These are phyloP conservation scores for Arthrobotrys conoides DNA, from an alignment of 2,329 filamentous ascomycete species.

Conservation along the genomic window DNA sequence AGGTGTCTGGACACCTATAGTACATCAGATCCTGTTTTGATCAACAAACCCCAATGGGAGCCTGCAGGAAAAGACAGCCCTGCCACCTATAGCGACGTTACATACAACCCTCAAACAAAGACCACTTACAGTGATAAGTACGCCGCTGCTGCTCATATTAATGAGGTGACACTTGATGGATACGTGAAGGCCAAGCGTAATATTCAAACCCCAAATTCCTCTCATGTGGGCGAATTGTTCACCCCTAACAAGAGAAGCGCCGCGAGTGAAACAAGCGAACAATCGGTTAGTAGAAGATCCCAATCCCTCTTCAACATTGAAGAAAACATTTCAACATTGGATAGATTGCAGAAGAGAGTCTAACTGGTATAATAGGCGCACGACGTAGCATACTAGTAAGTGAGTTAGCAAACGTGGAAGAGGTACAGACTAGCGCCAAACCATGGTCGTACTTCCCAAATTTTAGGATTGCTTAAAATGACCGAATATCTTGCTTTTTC, in stretches of 20 bases:
- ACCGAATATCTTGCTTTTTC: neutral
- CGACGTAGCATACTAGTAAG: neutral
- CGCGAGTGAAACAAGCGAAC: neutral
- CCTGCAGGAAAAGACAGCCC: neutral
- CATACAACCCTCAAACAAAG: constrained; percentile 34
- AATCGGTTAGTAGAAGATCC: neutral
- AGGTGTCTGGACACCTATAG: constrained; percentile 21
- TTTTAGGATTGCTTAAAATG: neutral
- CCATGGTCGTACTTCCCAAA: neutral
- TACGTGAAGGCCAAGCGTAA: neutral
- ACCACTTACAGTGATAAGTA: constrained; percentile 26
- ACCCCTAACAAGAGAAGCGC: neutral
- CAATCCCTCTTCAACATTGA: neutral
- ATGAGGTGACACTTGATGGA: constrained; percentile 3
- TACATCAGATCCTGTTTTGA: neutral
- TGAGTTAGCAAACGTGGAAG: neutral
- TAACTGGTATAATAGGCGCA: neutral
- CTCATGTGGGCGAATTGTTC: neutral
- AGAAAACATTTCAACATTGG: too few species aligned
- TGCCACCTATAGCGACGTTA: constrained; percentile 6
- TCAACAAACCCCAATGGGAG: constrained; percentile 26
- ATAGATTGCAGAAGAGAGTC: neutral
- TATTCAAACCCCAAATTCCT: constrained; percentile 5
- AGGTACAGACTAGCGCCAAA: neutral
- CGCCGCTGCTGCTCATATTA: constrained; percentile 27